Conservation (phyloP, 2,329 filamentous ascomycete species). For the Alternaria panax region DNA sequence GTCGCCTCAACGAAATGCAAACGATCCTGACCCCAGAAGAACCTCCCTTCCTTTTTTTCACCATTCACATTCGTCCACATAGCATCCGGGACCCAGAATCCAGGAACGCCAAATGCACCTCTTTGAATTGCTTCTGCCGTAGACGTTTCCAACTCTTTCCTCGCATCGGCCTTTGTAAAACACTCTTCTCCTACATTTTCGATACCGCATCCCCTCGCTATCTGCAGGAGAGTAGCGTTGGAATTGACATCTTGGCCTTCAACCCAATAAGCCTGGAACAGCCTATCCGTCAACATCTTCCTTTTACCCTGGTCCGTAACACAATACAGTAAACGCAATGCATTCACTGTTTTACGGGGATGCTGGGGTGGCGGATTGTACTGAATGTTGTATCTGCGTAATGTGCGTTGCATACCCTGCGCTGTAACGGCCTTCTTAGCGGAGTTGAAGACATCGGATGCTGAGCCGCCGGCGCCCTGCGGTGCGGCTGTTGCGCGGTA, state of each 20-base stretch:
- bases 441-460: slow-evolving; percentile 46
- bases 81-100: slow-evolving; percentile 43
- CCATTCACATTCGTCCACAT: slow-evolving; percentile 27
- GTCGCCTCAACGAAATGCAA: slow-evolving; percentile 49
- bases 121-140: slow-evolving; percentile 40
- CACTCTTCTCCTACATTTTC: slow-evolving; percentile 13
- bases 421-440: slow-evolving; percentile 43
- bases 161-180: slow-evolving; percentile 29
- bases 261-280: slow-evolving; percentile 47
- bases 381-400: slow-evolving; percentile 37
- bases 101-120: slow-evolving; percentile 47
- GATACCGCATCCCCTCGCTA: slow-evolving; percentile 37
- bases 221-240: slow-evolving; percentile 28
- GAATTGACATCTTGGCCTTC: slow-evolving; percentile 39
- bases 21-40: slow-evolving; percentile 48
- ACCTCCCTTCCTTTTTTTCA: slow-evolving; percentile 26
- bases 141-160: slow-evolving; percentile 34
- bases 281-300: slow-evolving; percentile 25
- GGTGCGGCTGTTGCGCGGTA: slow-evolving; percentile 48
- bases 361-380: slow-evolving; percentile 44
- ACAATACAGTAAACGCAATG: slow-evolving; percentile 39
- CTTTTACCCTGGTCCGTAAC: slow-evolving; percentile 29
- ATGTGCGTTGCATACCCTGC: slow-evolving; percentile 40
- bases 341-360: slow-evolving; percentile 45
- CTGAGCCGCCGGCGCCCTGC: slow-evolving; percentile 46